phyloP scores from a whole-genome alignment of 768 basidiomycete genomes.

The Dendrothele bispora region DNA sequence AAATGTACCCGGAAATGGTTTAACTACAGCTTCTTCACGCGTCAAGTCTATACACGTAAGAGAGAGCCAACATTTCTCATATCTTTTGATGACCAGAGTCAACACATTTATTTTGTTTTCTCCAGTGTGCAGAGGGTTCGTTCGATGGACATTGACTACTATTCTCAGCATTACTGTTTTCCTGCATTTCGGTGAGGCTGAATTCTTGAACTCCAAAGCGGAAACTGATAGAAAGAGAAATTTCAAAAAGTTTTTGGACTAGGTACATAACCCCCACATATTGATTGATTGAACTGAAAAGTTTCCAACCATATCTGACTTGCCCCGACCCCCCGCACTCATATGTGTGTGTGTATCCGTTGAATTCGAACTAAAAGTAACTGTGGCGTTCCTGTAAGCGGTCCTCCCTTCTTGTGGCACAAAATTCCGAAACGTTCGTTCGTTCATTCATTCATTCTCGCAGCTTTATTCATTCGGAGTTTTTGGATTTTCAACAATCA shows the following conservation, averaged over 20 bases:
- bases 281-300: neutral
- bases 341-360: too few relatives aligned
- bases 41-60: constrained; percentile 31
- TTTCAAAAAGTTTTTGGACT: constrained; percentile 34
- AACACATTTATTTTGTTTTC: neutral
- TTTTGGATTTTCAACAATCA: constrained; percentile 23
- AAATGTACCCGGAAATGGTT: neutral
- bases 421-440: neutral
- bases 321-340: too few relatives aligned
- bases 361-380: too few relatives aligned
- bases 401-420: too few relatives aligned
- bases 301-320: neutral
- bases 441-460: neutral
- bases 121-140: constrained; percentile 29
- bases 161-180: constrained; percentile 6
- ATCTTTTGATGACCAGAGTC: neutral
- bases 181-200: constrained; percentile 19
- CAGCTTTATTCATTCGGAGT: constrained; percentile 37
- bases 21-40: constrained; percentile 31
- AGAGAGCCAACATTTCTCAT: neutral
- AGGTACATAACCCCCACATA: constrained; percentile 31
- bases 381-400: too few relatives aligned
- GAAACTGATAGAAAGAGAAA: neutral
- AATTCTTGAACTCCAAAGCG: constrained; percentile 20
- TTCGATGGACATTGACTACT: constrained; percentile 30